These are phyloP conservation scores for Sporothrix dimorphospora DNA, from an alignment of 2,329 filamentous ascomycete species.

Conservation along the genomic window DNA sequence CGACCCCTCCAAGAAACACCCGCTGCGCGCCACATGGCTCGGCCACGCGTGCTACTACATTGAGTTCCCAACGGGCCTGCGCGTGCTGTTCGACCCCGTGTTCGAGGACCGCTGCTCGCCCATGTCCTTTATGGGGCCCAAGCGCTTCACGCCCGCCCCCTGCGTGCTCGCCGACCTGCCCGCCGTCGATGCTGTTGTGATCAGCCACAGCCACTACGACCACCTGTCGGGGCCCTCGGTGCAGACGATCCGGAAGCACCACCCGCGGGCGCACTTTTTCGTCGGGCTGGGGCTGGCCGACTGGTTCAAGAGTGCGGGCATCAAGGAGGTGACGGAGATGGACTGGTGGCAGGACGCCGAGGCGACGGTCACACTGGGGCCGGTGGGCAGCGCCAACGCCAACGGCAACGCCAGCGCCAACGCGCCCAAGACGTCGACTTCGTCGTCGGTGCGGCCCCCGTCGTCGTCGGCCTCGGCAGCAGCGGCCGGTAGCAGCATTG, in stretches of 20 bases:
- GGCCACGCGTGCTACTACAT: constrained; percentile 94
- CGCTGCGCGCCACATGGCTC: constrained; percentile 85
- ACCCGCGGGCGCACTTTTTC: constrained; percentile 84
- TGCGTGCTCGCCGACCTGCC: constrained; percentile 80
- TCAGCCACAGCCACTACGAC: constrained; percentile 92
- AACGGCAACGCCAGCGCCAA: background rate
- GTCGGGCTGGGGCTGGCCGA: constrained; percentile 79
- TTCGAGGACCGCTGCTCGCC: constrained; percentile 88
- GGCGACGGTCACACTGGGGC: constrained; percentile 56
- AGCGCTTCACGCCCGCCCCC: constrained; percentile 76
- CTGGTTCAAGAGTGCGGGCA: constrained; percentile 75
- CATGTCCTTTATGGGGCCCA: constrained; percentile 68
- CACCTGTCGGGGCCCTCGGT: constrained; percentile 81
- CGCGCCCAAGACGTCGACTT: background rate
- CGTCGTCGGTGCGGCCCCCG: too few species aligned
- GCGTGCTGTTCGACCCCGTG: constrained; percentile 91
- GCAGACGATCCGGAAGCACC: constrained; percentile 66
- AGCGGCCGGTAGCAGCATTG: background rate
- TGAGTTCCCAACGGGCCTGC: constrained; percentile 83
- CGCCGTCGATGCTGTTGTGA: constrained; percentile 73
- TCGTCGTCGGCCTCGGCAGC: background rate
- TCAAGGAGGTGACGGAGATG: constrained; percentile 80
- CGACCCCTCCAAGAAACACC: background rate
- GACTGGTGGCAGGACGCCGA: constrained; percentile 94
- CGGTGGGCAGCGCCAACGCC: constrained; percentile 20